Evolutionary conservation across 306 rosid genomes (phyloP), one percentile per base, ranked within the genome.

Genomic region (Cucurbita ficifolia): DNA sequence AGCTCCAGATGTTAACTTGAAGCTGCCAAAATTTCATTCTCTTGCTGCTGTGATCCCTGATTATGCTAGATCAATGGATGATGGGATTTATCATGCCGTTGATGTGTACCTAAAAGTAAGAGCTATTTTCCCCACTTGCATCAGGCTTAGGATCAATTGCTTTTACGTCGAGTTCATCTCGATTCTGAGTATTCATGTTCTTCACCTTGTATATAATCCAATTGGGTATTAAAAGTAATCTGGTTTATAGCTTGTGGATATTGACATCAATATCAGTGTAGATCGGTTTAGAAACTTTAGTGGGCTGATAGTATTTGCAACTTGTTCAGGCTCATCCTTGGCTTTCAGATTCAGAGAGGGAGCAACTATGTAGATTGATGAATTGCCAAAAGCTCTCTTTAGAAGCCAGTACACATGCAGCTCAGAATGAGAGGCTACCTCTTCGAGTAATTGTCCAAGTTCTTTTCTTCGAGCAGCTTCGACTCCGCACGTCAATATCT

Each of bases 371-470:
- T 64, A 84, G 97, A 53, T 84, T 92, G 19, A 84, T 89, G 96
- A 87, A 86, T 81, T 87, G 93, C 81, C 91, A 89, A 75, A 92
- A 92, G 76, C 90, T 92, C 14, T 87, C 96, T 18, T 65, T 92
- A 76, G 94, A 92, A 77, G 96, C 94, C 38, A 87, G 97, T 79
- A 85, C 94, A 1, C 97, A 89, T 76, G 96, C 96, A 3, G 97
- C 96, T 2, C 96, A 92, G 78, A 92, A 92, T 36, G 96, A 92
- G 80, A 83, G 91, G 64, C 79, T 92, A 53, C 97, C 97, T 36
- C 88, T 92, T 2, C 72, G 97, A 73, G 94, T 89, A 38, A 83
- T 92, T 46, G 92, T 89, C 17, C 96, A 89, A 64, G 96, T 92
- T 39, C 86, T 92, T 14, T 92, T 89, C 75, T 89, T 92, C 13